Evolutionary conservation across 352 stramenopile genomes (phyloP).

Genomic region (Thalassiosira ordinaria): DNA sequence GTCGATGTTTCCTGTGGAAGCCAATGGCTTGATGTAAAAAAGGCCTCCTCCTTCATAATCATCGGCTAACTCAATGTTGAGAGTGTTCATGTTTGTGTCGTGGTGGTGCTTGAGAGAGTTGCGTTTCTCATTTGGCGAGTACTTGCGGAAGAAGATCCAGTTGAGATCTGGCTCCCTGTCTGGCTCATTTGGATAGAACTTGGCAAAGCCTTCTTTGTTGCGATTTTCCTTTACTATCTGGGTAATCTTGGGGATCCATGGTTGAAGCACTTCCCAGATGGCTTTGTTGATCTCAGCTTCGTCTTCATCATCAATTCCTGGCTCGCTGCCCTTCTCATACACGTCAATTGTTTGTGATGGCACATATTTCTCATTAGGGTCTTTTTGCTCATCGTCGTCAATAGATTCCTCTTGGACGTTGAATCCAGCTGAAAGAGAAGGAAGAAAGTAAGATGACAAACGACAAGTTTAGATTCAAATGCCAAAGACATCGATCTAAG

Average conservation of each 20-base stretch:
- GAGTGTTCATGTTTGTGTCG: slow-evolving; percentile 41
- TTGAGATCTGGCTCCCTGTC: slow-evolving; percentile 9
- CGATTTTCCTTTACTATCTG: slow-evolving; percentile 12
- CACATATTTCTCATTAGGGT: not conserved
- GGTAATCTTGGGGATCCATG: slow-evolving; percentile 19
- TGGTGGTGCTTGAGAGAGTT: slow-evolving; percentile 32
- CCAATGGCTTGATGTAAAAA: slow-evolving; percentile 39
- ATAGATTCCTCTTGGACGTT: slow-evolving; percentile 6
- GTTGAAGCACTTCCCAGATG: slow-evolving; percentile 14
- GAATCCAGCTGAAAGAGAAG: slow-evolving; percentile 8
- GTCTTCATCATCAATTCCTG: not conserved
- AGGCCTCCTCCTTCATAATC: slow-evolving; percentile 39
- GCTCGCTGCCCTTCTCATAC: not conserved
- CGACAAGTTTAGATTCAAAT: no score
- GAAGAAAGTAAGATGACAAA: no score
- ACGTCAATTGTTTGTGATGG: slow-evolving; percentile 11
- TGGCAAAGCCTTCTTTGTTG: not conserved
- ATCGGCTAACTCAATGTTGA: slow-evolving; percentile 47
- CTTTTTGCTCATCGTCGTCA: slow-evolving; percentile 3
- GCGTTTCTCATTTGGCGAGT: slow-evolving; percentile 14
- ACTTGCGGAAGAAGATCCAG: slow-evolving; percentile 52
- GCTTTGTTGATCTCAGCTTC: slow-evolving; percentile 2
- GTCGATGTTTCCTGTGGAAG: slow-evolving; percentile 12
- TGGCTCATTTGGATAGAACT: slow-evolving; percentile 9
- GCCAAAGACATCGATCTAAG: not conserved